A percentile compares a stretch with the other conserved stretches of the same genome.
Conservation (phyloP, 306 rosid species). For the Sicyos edulis region DNA sequence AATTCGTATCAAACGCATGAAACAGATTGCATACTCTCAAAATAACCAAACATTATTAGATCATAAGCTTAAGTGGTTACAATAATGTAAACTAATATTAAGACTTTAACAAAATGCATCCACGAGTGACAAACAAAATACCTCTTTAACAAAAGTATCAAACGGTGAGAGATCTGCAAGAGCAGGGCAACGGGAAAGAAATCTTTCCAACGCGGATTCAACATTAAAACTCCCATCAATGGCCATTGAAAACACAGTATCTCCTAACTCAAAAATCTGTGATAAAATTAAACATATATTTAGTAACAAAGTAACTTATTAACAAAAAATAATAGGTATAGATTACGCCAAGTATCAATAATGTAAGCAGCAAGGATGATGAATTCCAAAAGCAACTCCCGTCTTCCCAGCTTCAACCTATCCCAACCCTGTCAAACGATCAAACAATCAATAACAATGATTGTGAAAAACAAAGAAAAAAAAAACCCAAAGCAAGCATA, state of each 20-base stretch:
- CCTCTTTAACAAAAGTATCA: slow-evolving; percentile 36
- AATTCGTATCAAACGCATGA: not conserved
- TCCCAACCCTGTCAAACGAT: not conserved
- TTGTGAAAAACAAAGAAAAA: too few species aligned
- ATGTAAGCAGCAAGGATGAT: not conserved
- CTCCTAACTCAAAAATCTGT: slow-evolving; percentile 10
- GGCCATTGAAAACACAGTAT: slow-evolving; percentile 41
- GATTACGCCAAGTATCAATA: not conserved
- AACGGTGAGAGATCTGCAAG: slow-evolving; percentile 41
- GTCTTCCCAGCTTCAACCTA: slow-evolving; percentile 14
- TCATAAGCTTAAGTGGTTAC: too few species aligned
- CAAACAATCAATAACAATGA: not conserved
- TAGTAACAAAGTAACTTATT: not conserved
- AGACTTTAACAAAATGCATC: not conserved
- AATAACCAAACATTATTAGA: too few species aligned
- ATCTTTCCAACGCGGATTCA: slow-evolving; percentile 47
- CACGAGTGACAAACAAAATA: slow-evolving; percentile 17
- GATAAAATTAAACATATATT: not conserved
- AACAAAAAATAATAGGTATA: not conserved
- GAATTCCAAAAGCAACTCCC: not conserved
- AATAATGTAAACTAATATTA: too few species aligned
- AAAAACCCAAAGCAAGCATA: not conserved
- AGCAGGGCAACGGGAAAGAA: slow-evolving; percentile 64
- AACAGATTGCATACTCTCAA: not conserved
- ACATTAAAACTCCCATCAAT: slow-evolving; percentile 64